These are phyloP conservation scores for Hepatocystis sp. DNA, from an alignment of 169 alveolate genomes.

Conservation along the genomic window DNA sequence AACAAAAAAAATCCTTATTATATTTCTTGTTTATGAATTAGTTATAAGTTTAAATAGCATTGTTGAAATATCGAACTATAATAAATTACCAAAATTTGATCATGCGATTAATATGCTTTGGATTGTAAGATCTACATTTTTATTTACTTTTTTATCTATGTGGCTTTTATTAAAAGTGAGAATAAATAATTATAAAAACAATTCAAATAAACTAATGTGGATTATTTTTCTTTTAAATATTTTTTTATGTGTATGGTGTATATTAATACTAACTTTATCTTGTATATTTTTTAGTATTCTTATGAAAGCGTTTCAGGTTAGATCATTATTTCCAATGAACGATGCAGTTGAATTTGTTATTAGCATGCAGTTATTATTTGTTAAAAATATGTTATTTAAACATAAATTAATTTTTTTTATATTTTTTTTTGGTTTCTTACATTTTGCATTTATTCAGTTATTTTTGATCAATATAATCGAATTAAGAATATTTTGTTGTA, in stretches of 20 bases:
- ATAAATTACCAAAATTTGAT: constrained; percentile 59
- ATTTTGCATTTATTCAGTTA: constrained; percentile 82
- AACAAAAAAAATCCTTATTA: constrained; percentile 90
- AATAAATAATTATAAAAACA: constrained; percentile 44
- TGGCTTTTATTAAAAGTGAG: constrained; percentile 88
- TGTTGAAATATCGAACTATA: constrained; percentile 71
- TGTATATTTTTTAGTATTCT: constrained; percentile 52
- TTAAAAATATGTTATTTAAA: constrained; percentile 86
- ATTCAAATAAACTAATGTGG: constrained; percentile 76
- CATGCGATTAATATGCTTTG: constrained; percentile 83
- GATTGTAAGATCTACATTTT: constrained; percentile 89
- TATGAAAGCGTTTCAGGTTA: constrained; percentile 9
- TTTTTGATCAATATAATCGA: constrained; percentile 76
- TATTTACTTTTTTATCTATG: constrained; percentile 83
- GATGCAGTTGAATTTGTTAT: constrained; percentile 78
- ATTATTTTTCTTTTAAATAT: constrained; percentile 59
- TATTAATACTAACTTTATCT: constrained; percentile 44
- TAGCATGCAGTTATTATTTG: constrained; percentile 85
- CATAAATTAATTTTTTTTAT: constrained; percentile 86
- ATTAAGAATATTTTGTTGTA: constrained; percentile 72
- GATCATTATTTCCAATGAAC: constrained; percentile 61
- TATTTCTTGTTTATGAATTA: constrained; percentile 87
- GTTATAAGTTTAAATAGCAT: constrained; percentile 85
- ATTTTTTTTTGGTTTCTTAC: constrained; percentile 83
- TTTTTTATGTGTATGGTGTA: constrained; percentile 67